Evolutionary conservation across 2,329 filamentous ascomycete species (phyloP), one percentile per base, ranked within the genome.

Genomic region (Lachnellula cervina): DNA sequence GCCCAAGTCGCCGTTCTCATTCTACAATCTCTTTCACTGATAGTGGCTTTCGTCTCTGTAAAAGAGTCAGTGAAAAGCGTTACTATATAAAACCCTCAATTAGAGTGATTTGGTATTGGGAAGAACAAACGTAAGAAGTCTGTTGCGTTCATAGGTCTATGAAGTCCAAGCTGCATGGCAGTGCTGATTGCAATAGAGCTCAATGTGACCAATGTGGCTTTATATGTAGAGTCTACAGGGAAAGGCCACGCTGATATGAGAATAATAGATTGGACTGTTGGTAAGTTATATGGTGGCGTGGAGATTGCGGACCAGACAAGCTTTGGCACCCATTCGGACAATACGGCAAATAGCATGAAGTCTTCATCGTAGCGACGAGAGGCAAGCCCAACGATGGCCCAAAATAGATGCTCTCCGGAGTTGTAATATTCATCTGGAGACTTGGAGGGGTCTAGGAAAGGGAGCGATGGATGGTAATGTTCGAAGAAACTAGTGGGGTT

Each of bases 231-330:
- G 17, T 51, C 54, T 25, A 61, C 58, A 3, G 62, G 64, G 42
- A 66, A 64, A 13, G 62, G 63, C 63, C 65, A 67, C 2, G 53
- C 59, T 37, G 56, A 61, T 1, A 64, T 25, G 11, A 66, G 21
- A 4, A 56, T 50, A 4, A 66, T 38, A n/a, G 58, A 61, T 23
- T 66, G 61, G 2, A 65, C 46, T 17, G 47, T 52, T 4, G 37
- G 21, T 5, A 52, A 16, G 5, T 17, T 54, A 28, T 57, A 51
- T 21, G 56, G 56, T 2, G 49, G 45, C 5, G 25, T 34, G 6
- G 52, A 42, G 4, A 62, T 45, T 13, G 40, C 44, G 3, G 37
- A 46, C 60, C 60, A 62, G 1, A 61, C 23, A 3, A 62, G 21
- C 21, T 59, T 59, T 16, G 56, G 37, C 2, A 57, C 51, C 21